These are phyloP conservation scores for Xylariales sp. DNA, from an alignment of 2,329 filamentous ascomycete genomes.

Conservation along the genomic window DNA sequence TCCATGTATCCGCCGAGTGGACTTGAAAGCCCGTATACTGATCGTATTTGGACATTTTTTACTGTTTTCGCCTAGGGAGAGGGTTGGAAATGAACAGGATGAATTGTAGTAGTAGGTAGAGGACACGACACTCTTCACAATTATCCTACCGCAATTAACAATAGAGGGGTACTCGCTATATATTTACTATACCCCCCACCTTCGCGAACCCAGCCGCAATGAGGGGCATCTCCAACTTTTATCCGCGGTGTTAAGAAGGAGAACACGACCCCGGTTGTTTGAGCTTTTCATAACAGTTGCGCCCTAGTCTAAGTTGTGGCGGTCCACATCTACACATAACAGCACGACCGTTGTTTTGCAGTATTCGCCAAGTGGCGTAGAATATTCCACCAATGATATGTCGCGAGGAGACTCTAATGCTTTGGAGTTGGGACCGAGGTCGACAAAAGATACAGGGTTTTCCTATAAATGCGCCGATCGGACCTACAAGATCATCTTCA, in stretches of 20 bases:
- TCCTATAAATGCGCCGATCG: background rate
- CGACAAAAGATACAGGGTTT: conserved; percentile 27
- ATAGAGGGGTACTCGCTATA: conserved; percentile 32
- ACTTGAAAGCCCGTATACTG: conserved; percentile 72
- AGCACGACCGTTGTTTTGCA: conserved; percentile 28
- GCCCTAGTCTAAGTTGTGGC: conserved; percentile 3
- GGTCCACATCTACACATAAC: conserved; percentile 27
- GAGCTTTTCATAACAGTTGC: conserved; percentile 10
- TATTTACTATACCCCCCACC: conserved; percentile 35
- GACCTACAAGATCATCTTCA: conserved; percentile 1
- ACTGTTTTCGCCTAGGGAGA: background rate
- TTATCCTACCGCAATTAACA: conserved; percentile 10
- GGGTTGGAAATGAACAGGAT: background rate
- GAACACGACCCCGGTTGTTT: conserved; percentile 13
- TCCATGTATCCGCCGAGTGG: conserved; percentile 63
- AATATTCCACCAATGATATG: conserved; percentile 54
- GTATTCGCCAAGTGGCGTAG: conserved; percentile 43
- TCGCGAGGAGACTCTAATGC: background rate
- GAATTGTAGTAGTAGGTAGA: background rate
- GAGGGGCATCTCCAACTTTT: conserved; percentile 35
- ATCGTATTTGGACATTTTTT: conserved; percentile 65
- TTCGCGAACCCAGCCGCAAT: conserved; percentile 14
- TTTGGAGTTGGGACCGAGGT: conserved; percentile 11
- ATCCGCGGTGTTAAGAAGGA: conserved; percentile 22
- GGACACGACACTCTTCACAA: conserved; percentile 15